Base-by-base conservation (phyloP, 257 asterid genomes). In the Linaria vulgaris region DNA sequence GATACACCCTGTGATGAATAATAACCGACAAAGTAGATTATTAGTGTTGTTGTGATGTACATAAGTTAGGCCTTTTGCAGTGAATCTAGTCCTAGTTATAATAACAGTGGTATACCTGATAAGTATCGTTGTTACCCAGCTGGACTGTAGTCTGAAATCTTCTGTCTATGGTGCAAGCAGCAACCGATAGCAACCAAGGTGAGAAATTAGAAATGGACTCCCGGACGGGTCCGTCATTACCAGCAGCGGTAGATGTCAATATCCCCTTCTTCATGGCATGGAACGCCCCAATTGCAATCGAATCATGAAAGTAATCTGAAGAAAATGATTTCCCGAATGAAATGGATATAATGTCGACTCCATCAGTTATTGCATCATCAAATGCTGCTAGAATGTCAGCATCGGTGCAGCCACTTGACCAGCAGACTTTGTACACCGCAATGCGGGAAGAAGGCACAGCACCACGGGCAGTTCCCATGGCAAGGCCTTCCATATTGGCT, bases 121-220 rank as follows among this genome's bases (percentile, higher is more conserved):
- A 76, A 15, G 67, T 27, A 13, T 50, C 12, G 27, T 41, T 64
- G 48, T 80, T 71, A 12, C 82, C 82, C 48, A 76, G 34, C 38
- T 51, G 60, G 41, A 77, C 76, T 16, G 1, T 57, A 15, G 76
- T 20, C 14, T 67, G 20, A 48, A 76, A 80, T 6, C 74, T 76
- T 69, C 85, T 68, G 47, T 80, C 82, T 20, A 77, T 74, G 44
- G 72, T 67, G 49, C 67, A 73, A 0, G 85, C 85, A 9, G 80
- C 85, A 57, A 80, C 82, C 1, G 85, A 74, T 1, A 80, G 76
- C 1, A 74, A 71, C 85, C 85, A 80, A 0, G 85, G 82, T 0
- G 85, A 70, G 5, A 74, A 53, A 37, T 76, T 79, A 1, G 39
- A 5, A 12, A 73, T 73, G 12, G 77, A 21, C 55, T 27, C 60